These are phyloP conservation scores for Wakefieldia striispora DNA, from an alignment of 768 basidiomycete genomes.

Conservation along the genomic window DNA sequence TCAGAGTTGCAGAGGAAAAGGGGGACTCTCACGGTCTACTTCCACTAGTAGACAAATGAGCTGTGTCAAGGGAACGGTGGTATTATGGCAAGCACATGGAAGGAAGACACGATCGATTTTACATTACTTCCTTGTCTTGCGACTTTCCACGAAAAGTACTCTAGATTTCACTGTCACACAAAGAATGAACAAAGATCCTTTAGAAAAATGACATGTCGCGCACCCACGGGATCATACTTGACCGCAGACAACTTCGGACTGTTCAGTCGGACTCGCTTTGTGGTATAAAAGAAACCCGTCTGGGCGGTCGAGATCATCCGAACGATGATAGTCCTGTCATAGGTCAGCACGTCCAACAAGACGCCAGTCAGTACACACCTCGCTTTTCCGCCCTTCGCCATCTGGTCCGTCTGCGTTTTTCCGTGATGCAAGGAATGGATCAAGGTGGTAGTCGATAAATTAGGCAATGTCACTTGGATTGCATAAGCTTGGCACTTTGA, in stretches of 20 bases:
- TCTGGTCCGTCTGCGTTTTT: slow-evolving; percentile 20
- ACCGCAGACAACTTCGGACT: slow-evolving; percentile 84
- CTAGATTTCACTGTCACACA: slow-evolving; percentile 54
- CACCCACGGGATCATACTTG: slow-evolving; percentile 88
- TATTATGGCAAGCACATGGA: no score
- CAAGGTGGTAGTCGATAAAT: slow-evolving; percentile 1
- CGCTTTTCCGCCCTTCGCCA: slow-evolving; percentile 64
- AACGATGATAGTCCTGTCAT: slow-evolving; percentile 72
- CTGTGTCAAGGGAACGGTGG: no score
- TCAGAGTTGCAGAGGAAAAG: not conserved
- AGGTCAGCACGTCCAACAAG: not conserved
- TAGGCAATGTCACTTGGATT: slow-evolving; percentile 5
- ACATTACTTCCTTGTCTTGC: slow-evolving; percentile 64
- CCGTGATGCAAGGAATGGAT: not conserved
- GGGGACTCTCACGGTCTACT: not conserved
- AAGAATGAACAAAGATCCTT: not conserved
- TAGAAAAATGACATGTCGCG: slow-evolving; percentile 21
- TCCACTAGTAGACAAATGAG: no score
- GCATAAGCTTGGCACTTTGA: slow-evolving; percentile 4
- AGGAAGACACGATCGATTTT: not conserved
- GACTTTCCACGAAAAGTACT: slow-evolving; percentile 78
- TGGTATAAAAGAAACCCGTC: slow-evolving; percentile 91
- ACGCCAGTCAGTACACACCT: slow-evolving; percentile 34
- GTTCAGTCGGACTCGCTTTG: slow-evolving; percentile 61
- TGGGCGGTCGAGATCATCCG: slow-evolving; percentile 89